Base-by-base conservation (phyloP, 2,329 filamentous ascomycete genomes). In the Aspergillus ruber region DNA sequence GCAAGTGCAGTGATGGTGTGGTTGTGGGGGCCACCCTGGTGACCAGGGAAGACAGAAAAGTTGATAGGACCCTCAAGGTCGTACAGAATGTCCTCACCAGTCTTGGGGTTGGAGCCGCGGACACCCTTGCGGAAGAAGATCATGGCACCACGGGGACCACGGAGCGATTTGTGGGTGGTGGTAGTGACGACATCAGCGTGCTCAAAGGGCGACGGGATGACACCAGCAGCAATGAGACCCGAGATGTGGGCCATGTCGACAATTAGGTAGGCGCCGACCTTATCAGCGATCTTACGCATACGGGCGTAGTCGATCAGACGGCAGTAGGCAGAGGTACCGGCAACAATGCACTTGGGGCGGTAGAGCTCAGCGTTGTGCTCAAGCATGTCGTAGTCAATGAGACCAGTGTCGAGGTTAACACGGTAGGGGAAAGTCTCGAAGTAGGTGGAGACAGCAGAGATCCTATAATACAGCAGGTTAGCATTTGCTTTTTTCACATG, bases 171-270 rank as follows among this genome's bases (percentile, higher is more conserved):
- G 80, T 98, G 93, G 53, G 89, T 96, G 33, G 93, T 98, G 18
- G 93, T 98, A 42, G 93, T 98, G 56, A 98, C 93, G 50, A 98
- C 85, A 68, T 98, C 93, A 56, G 90, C 87, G 69, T 86, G 85
- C 56, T 81, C 80, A 72, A 97, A 98, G 44, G 93, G 93, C 51
- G 87, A 86, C 39, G 90, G 89, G 56, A 96, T 83, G 47, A 95
- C 90, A 63, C 90, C 90, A 58, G 89, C 91, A 39, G 93, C 90
- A 44, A 98, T 83, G 53, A 98, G 77, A 56, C 93, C 93, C 8
- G 91, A 97, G 58, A 98, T 94, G 66, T 98, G 93, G 45, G 93
- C 93, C 83, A 98, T 96, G 65, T 98, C 93, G 59, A 89, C 88
- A 52, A 98, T 76, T 49, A 98, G 80, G 73, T 97, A 98, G 63